These are phyloP conservation scores for Aureobasidium sp. DNA, from an alignment of 2,329 filamentous ascomycete species.

Conservation along the genomic window DNA sequence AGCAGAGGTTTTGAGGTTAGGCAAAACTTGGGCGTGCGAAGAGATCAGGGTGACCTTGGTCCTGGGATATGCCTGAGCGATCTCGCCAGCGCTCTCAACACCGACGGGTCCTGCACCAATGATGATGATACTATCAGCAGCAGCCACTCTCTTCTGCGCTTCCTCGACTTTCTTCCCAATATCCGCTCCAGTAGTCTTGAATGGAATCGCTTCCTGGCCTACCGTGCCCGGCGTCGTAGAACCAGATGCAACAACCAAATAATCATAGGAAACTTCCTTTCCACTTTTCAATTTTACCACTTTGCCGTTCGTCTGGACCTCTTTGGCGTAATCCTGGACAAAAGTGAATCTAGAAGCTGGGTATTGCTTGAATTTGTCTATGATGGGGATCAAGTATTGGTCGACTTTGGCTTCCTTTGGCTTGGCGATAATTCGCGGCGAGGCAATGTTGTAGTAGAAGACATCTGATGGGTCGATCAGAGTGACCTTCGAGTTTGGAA, in stretches of 20 bases:
- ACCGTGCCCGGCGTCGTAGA: conserved; percentile 31
- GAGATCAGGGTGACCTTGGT: background rate
- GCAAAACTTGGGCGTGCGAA: conserved; percentile 5
- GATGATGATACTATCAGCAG: conserved; percentile 8
- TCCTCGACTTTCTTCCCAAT: conserved; percentile 1
- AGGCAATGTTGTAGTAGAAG: conserved; percentile 11
- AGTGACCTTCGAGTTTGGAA: background rate
- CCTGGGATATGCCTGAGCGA: conserved; percentile 3
- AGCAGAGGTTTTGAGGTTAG: conserved; percentile 4
- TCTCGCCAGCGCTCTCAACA: conserved; percentile 9
- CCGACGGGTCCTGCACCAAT: conserved; percentile 4
- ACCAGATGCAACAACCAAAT: conserved; percentile 46
- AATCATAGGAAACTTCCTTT: conserved; percentile 38
- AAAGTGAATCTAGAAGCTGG: conserved; percentile 40
- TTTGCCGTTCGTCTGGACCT: conserved; percentile 35
- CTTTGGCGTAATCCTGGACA: conserved; percentile 39
- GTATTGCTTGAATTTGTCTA: conserved; percentile 40
- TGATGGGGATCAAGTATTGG: conserved; percentile 29
- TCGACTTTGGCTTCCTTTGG: conserved; percentile 5
- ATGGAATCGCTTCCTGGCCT: conserved; percentile 13
- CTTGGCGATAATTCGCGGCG: conserved; percentile 13
- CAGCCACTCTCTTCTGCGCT: background rate
- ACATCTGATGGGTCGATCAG: conserved; percentile 14
- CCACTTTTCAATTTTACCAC: conserved; percentile 33
- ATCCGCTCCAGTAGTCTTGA: conserved; percentile 12